Conservation (phyloP, 768 basidiomycete genomes). For the Russula emetica region DNA sequence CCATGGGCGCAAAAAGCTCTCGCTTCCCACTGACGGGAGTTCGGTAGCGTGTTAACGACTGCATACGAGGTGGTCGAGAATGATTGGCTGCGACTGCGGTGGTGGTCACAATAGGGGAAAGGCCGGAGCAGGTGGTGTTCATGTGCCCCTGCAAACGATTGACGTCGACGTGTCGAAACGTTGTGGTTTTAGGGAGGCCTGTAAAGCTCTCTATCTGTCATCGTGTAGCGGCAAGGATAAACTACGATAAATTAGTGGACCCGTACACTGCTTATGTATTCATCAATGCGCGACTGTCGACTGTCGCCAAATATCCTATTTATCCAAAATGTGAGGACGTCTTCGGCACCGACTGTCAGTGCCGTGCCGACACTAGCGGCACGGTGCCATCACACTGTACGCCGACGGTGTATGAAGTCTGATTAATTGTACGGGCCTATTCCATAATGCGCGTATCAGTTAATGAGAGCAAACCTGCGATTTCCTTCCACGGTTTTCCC, state of each 20-base stretch:
- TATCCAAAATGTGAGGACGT: conserved; percentile 43
- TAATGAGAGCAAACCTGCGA: conserved; percentile 45
- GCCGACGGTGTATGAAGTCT: conserved; percentile 53
- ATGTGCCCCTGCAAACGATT: conserved; percentile 43
- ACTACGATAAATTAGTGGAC: background rate
- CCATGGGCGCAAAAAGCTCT: conserved; percentile 55
- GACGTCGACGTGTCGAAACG: conserved; percentile 34
- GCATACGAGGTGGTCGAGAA: conserved; percentile 41
- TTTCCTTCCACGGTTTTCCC: conserved; percentile 43
- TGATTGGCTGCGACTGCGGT: conserved; percentile 42
- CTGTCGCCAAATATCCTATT: conserved; percentile 41
- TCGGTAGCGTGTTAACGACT: conserved; percentile 50
- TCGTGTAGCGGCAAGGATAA: conserved; percentile 2
- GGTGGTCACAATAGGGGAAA: conserved; percentile 48
- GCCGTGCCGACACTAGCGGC: conserved; percentile 40
- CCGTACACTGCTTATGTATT: conserved; percentile 52
- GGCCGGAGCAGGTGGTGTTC: conserved; percentile 54
- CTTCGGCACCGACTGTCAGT: conserved; percentile 45
- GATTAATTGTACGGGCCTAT: conserved; percentile 48
- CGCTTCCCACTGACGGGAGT: conserved; percentile 46
- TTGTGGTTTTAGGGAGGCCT: conserved; percentile 52
- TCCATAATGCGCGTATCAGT: conserved; percentile 58
- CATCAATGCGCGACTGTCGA: conserved; percentile 56
- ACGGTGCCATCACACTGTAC: conserved; percentile 33
- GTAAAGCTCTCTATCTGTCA: conserved; percentile 46